Conservation (phyloP, 169 alveolate genomes). For the Eimeria maxima region DNA sequence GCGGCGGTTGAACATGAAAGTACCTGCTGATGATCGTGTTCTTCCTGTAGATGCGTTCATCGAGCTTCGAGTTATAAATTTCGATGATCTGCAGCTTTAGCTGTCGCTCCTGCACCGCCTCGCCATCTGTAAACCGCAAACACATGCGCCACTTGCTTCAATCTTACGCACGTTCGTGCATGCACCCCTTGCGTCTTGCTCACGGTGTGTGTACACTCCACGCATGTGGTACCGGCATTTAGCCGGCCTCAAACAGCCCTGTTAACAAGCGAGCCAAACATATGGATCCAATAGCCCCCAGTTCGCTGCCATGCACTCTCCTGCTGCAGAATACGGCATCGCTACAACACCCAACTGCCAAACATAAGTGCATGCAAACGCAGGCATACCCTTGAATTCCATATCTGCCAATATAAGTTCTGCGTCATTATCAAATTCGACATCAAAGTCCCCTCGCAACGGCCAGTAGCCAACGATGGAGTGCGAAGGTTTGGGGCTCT, state of each 20-base stretch:
- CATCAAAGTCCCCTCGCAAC: constrained; percentile 98
- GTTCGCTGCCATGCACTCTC: not conserved
- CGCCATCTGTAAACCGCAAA: constrained; percentile 62
- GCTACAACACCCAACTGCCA: not conserved
- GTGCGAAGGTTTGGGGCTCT: constrained; percentile 87
- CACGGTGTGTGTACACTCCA: not conserved
- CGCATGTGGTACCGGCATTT: not conserved
- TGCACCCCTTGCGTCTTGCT: not conserved
- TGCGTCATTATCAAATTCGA: constrained; percentile 99
- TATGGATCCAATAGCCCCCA: not conserved
- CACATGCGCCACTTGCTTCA: not conserved
- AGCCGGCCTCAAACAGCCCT: not conserved
- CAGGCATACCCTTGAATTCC: constrained; percentile 94
- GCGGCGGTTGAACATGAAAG: not conserved
- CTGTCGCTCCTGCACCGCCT: constrained; percentile 84
- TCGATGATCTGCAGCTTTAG: constrained; percentile 85
- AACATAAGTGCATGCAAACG: not conserved
- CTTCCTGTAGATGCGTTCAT: constrained; percentile 94
- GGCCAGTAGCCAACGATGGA: constrained; percentile 97
- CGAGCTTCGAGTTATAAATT: constrained; percentile 95
- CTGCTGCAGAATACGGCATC: not conserved
- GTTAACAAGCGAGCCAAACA: not conserved
- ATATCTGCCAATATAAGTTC: constrained; percentile 98
- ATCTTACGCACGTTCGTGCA: not conserved
- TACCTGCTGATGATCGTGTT: constrained; percentile 90